Base-by-base conservation (phyloP, 768 basidiomycete genomes). In the Leccinum longicurvipes region DNA sequence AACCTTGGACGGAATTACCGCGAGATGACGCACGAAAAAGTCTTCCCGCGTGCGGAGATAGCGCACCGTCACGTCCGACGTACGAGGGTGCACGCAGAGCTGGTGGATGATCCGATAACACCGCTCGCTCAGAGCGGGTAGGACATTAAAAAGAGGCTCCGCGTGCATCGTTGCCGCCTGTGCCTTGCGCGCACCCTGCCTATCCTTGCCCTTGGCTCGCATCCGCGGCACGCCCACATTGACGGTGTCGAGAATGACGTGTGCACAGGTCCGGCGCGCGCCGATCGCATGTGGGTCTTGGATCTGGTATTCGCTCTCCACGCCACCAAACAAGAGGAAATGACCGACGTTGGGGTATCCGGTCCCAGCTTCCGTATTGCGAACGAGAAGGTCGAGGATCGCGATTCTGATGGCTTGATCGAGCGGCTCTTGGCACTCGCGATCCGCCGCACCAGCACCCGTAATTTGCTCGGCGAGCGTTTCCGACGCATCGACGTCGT, bases 11-110 rank as follows among this genome's bases (percentile, higher is more conserved):
- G 93, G 89, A 27, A 95, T 78, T 11, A 78, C 82, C 6, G 84
- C 80, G n/a, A 96, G 79, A 65, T 97, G 94, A 2, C 89, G 82
- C 3, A 84, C 83, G 64, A 94, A 93, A 74, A 94, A 98, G 64
- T 94, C 86, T 69, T 96, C 90, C 9, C 87, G 79, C 2, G 90
- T 91, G 32, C 91, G 86, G 31, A 97, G 79, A 66, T 96, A 97
- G 0, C 92, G 84, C 72, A 90, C 86, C 5, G 84, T 86, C 53
- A 86, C 84, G 32, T 86, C 84, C 0, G 90, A 90, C 0, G 94
- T 96, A 39, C 82, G 79, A 9, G 87, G 81, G 64, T 98, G 92
- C n/a, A 85, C 79, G 72, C 91, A 96, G 1, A 98, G 81, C 56
- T 96, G 89, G 67, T 90, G 80, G 19, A 98, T 74, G 48, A 97